Conservation (phyloP, 1,284 basidiomycete genomes). For the Hypsizygus ulmarius region DNA sequence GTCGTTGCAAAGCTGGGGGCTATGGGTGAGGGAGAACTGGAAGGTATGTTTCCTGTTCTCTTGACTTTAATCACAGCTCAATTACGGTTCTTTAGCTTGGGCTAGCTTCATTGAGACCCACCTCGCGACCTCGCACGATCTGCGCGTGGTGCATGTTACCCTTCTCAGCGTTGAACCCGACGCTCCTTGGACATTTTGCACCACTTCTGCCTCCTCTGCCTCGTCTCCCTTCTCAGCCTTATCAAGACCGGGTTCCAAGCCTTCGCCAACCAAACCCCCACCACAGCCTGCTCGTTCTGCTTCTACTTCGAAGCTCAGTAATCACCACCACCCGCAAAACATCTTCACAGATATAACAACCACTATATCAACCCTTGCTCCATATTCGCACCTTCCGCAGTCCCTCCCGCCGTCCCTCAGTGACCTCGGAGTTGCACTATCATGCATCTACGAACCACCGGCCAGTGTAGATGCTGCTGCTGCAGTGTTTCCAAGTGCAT, state of each 20-base stretch:
- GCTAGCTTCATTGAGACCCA: conserved; percentile 43
- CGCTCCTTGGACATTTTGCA: conserved; percentile 48
- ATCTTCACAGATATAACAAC: conserved; percentile 48
- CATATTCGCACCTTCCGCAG: conserved; percentile 38
- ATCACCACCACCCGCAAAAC: conserved; percentile 16
- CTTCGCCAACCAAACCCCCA: conserved; percentile 13
- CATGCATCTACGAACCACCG: conserved; percentile 34
- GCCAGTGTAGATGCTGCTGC: too few species aligned
- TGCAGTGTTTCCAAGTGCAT: too few species aligned
- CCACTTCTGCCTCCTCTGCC: too few species aligned
- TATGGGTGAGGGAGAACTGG: conserved; percentile 57
- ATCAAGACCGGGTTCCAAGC: conserved; percentile 25
- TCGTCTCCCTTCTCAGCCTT: neutral
- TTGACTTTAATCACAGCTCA: conserved; percentile 3
- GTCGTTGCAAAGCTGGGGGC: conserved; percentile 65
- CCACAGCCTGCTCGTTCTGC: conserved; percentile 21
- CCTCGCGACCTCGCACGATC: conserved; percentile 32
- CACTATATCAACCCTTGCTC: conserved; percentile 50
- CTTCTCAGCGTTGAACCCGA: conserved; percentile 55
- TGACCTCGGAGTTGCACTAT: conserved; percentile 33
- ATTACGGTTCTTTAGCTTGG: conserved; percentile 54
- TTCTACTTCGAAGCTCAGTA: conserved; percentile 22
- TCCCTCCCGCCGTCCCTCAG: conserved; percentile 31
- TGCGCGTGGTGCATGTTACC: conserved; percentile 51
- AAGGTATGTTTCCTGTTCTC: conserved; percentile 48